Evolutionary conservation across 2,329 filamentous ascomycete species (phyloP).

Genomic region (Fusarium piperis): DNA sequence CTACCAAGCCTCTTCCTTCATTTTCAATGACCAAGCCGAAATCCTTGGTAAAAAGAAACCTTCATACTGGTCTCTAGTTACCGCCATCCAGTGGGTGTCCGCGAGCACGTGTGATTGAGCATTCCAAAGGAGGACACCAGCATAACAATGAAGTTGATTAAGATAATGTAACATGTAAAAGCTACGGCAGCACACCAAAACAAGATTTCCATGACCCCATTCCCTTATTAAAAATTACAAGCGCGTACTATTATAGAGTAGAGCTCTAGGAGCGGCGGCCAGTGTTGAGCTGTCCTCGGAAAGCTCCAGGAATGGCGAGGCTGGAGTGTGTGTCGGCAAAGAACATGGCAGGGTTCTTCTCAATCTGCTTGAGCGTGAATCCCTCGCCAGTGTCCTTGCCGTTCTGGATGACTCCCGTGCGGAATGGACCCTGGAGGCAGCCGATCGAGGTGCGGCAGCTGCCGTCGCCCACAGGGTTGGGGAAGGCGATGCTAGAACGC

Average conservation of each 20-base stretch:
- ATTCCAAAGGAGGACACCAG: neutral
- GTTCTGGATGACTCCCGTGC: slow-evolving; percentile 44
- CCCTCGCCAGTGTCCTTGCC: slow-evolving; percentile 50
- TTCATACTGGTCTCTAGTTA: neutral
- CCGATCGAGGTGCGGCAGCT: slow-evolving; percentile 51
- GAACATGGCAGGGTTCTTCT: slow-evolving; percentile 59
- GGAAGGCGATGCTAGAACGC: slow-evolving; percentile 54
- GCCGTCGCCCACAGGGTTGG: slow-evolving; percentile 56
- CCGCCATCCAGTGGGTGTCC: neutral
- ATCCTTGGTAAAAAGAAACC: neutral
- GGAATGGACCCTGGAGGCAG: slow-evolving; percentile 51
- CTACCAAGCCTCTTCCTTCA: neutral
- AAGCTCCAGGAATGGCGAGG: slow-evolving; percentile 59
- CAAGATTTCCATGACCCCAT: neutral
- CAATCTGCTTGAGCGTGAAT: slow-evolving; percentile 61
- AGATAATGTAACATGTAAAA: neutral
- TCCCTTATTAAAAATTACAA: neutral
- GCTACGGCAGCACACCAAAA: neutral
- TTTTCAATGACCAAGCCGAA: neutral
- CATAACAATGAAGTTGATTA: neutral
- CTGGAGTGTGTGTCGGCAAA: slow-evolving; percentile 64
- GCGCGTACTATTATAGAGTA: neutral
- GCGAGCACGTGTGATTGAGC: no score
- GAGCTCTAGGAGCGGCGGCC: slow-evolving; percentile 22
- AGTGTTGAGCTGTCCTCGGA: slow-evolving; percentile 58